phyloP scores from a whole-genome alignment of 495 filamentous ascomycete genomes.

The Hyaloscypha finlandica region DNA sequence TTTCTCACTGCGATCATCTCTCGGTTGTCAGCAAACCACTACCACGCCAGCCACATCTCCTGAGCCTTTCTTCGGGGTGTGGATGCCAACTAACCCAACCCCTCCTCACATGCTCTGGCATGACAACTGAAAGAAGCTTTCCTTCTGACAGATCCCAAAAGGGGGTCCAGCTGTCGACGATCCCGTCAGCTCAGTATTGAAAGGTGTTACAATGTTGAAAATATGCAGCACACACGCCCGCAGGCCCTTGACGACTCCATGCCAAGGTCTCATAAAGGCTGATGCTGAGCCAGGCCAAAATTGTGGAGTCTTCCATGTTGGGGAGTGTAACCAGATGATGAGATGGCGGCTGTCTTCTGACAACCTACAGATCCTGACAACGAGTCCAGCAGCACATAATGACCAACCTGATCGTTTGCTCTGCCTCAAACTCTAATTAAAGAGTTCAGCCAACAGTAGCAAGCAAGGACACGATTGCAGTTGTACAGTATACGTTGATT shows the following conservation, averaged over 20 bases:
- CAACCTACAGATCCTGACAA: background rate
- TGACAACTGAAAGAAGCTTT: background rate
- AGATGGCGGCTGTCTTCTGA: slow-evolving; percentile 15
- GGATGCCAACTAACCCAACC: background rate
- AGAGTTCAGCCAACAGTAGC: background rate
- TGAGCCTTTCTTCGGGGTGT: background rate
- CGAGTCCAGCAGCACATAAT: slow-evolving; percentile 1
- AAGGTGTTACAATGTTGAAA: background rate
- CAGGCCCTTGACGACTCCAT: background rate
- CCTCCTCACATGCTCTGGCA: background rate
- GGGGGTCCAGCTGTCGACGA: background rate
- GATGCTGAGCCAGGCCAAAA: background rate
- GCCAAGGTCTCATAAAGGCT: background rate
- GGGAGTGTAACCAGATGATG: slow-evolving; percentile 11
- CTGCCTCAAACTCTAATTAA: background rate
- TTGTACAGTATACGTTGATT: slow-evolving; percentile 1
- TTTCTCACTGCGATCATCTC: background rate
- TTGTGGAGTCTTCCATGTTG: background rate
- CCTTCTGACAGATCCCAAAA: background rate
- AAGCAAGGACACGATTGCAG: background rate
- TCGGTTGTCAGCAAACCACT: background rate
- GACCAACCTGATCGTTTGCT: background rate
- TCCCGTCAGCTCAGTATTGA: background rate
- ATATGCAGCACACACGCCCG: background rate
- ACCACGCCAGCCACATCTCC: background rate